Base-by-base conservation (phyloP, 2,329 filamentous ascomycete genomes). In the Geosmithia putterillii region DNA sequence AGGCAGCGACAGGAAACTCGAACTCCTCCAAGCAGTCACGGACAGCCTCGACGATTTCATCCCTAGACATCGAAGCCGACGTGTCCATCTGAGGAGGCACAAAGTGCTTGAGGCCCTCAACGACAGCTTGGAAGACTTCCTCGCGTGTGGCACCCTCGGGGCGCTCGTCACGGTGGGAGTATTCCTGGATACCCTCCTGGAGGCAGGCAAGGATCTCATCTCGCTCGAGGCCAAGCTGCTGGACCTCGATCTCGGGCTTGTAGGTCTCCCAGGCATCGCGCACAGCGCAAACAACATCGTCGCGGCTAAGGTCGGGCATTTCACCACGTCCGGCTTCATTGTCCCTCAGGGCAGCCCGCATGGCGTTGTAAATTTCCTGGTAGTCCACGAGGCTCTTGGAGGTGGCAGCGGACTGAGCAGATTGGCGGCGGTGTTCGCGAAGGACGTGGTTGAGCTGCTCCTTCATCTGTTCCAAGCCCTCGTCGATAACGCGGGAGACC, bases 191-290 rank as follows among this genome's bases (percentile, higher is more conserved):
- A 1, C 90, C 90, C 64, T 95, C 83, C 51, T 85, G 81, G 21
- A 96, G 71, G 50, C 88, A 94, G 35, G 83, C 79, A 14, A 96
- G 69, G 40, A 96, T 84, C 56, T 96, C 90, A 12, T 95, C 87
- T 5, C 87, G 76, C 58, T 95, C 90, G 1, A 96, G 69, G 2
- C 89, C 90, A 48, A 94, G 84, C 53, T 94, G 87, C 52, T 95
- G 83, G 4, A 94, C 73, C 52, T 94, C 83, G 42, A 95, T 87
- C 53, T 95, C 87, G 1, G 90, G 90, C 62, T 94, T 94, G 64
- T 94, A 94, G 43, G 81, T 86, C 57, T 95, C 90, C 79, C 88
- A 94, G 1, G 89, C 90, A 52, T 95, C 88, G 51, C 81, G 81
- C 14, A 96, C 84, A 3, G 89, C 88, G 22, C 84, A 75, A 2